phyloP scores from a whole-genome alignment of 2,329 filamentous ascomycete genomes.

The Cladosporium sphaerospermum region DNA sequence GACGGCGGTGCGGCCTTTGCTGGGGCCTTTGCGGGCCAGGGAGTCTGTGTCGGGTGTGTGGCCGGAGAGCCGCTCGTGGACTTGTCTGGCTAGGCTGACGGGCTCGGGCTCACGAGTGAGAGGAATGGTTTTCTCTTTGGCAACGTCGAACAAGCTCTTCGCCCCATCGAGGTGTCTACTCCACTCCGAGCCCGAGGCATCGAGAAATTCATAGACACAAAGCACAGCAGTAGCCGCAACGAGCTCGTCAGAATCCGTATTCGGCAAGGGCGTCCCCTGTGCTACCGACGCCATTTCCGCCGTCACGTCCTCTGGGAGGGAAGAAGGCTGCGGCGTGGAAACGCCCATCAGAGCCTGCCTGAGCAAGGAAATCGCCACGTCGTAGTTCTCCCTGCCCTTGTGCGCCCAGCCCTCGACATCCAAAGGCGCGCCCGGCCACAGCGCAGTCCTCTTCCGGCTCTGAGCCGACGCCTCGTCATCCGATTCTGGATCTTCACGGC shows the following conservation, averaged over 20 bases:
- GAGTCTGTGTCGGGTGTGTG: slow-evolving; percentile 1
- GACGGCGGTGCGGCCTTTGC: slow-evolving; percentile 51
- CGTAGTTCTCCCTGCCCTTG: slow-evolving; percentile 55
- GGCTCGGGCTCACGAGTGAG: slow-evolving; percentile 32
- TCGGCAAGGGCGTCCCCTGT: slow-evolving; percentile 23
- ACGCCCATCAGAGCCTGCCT: slow-evolving; percentile 28
- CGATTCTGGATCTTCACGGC: slow-evolving; percentile 45
- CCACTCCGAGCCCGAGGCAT: slow-evolving; percentile 58
- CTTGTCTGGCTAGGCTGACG: slow-evolving; percentile 15
- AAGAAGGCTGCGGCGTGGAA: slow-evolving; percentile 20
- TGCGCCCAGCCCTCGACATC: slow-evolving; percentile 47
- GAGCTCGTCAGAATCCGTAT: slow-evolving; percentile 52
- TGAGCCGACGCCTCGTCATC: slow-evolving; percentile 35
- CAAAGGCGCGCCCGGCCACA: slow-evolving; percentile 35
- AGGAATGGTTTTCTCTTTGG: slow-evolving; percentile 45
- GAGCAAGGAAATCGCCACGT: slow-evolving; percentile 35
- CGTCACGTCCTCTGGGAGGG: slow-evolving; percentile 22
- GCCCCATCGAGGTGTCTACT: slow-evolving; percentile 59
- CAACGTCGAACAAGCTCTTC: slow-evolving; percentile 54
- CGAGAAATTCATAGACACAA: slow-evolving; percentile 63
- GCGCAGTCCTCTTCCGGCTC: slow-evolving; percentile 44
- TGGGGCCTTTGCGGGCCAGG: slow-evolving; percentile 34
- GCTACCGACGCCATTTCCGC: slow-evolving; percentile 16
- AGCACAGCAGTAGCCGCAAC: slow-evolving; percentile 61
- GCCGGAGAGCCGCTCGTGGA: slow-evolving; percentile 15